A percentile compares a stretch with the other conserved stretches of the same genome.
These are phyloP conservation scores for Ceratobasidium sp. DNA, from an alignment of 1,284 basidiomycete genomes.

Conservation along the genomic window DNA sequence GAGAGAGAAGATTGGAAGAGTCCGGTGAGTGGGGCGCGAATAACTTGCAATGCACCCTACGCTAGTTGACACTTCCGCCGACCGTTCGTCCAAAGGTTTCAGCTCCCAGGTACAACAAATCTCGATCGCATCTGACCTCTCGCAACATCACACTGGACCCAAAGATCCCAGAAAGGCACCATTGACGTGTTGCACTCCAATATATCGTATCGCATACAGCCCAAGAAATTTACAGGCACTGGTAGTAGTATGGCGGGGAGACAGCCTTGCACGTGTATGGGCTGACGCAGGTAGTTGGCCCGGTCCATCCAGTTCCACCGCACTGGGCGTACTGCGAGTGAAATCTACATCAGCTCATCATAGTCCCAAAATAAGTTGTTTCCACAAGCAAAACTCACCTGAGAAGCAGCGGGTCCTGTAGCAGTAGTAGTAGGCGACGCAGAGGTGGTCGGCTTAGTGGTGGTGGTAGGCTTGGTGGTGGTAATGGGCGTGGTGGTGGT, in stretches of 20 bases:
- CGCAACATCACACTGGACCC: background rate
- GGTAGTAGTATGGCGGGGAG: slow-evolving; percentile 44
- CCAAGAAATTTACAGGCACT: slow-evolving; percentile 46
- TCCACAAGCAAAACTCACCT: background rate
- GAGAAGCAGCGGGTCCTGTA: slow-evolving; percentile 17
- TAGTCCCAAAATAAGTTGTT: background rate
- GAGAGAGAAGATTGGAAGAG: too few species aligned
- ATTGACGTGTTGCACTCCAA: background rate
- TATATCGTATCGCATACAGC: background rate
- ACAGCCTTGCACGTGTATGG: slow-evolving; percentile 43
- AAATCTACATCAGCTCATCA: background rate
- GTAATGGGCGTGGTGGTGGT: slow-evolving; percentile 15
- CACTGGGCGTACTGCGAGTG: slow-evolving; percentile 19
- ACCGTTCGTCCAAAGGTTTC: background rate
- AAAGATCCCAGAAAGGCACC: background rate
- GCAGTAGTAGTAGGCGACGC: slow-evolving; percentile 44
- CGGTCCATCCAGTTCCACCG: slow-evolving; percentile 47
- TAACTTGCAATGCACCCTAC: background rate
- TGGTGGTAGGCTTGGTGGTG: slow-evolving; percentile 3
- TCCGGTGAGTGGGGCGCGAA: background rate
- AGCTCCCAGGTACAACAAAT: too few species aligned
- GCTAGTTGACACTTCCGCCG: background rate
- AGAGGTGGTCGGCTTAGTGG: slow-evolving; percentile 39
- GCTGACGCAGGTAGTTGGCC: slow-evolving; percentile 46
- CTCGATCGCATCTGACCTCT: background rate